Base-by-base conservation (phyloP, 768 basidiomycete species). In the Lactarius indigo region DNA sequence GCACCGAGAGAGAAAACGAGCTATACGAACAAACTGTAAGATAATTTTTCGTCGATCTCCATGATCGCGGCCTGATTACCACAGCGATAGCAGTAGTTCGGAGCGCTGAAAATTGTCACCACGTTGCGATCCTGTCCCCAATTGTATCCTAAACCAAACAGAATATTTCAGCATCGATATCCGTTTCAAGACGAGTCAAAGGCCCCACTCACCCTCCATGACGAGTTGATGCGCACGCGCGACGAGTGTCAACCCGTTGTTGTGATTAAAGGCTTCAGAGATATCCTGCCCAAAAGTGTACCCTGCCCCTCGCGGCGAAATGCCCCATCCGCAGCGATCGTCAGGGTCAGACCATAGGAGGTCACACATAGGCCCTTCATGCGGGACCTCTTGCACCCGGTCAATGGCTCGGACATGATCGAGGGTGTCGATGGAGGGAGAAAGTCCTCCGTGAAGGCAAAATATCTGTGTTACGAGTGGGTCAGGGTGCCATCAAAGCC, bases 341-440 rank as follows among this genome's bases (percentile, higher is more conserved):
- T 99, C 97, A 41, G 97, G 97, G 78, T 99, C 97, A 60, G 96
- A 98, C 97, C 97, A 99, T 68, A 99, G 85, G 63, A 99, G 83
- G 79, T 99, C 97, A 75, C 97, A 99, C 97, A 99, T 99, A 23
- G 97, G 97, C 3, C 97, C 97, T 80, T 99, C 97, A 78, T 99
- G 97, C 5, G 97, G 97, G 3, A 99, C 97, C 76, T 99, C 97
- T 79, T 99, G 97, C 72, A 98, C 94, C 63, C 97, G 91, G 82
- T 99, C 97, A 75, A 99, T 98, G 58, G 94, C 90, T 69, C 97
- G 93, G 70, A 99, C 96, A 75, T 99, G 97, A 83, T 99, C 97
- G 71, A 99, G 90, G 70, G 97, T 98, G 81, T 99, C 96, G 78
- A 98, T 98, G 68, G 97, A 98, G 23, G 97, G 97, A 61, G 96